Evolutionary conservation across 2,329 filamentous ascomycete species (phyloP), one percentile per base, ranked within the genome.

Genomic region (Blastomyces silverae): DNA sequence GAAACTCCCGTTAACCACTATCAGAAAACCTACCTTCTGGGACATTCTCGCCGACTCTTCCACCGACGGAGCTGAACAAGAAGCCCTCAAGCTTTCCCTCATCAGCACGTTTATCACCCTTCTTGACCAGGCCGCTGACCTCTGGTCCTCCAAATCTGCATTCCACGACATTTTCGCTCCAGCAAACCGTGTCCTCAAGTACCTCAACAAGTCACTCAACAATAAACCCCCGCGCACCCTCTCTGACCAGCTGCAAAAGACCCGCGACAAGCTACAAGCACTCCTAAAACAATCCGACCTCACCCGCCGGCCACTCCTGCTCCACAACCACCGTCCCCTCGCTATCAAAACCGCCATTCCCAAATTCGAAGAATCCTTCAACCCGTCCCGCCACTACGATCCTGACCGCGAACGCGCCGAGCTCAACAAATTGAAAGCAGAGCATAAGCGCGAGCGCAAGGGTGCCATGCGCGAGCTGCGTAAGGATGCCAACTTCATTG

Each of bases 371-470:
- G 93, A 97, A 75, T 84, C 85, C 65, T 99, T 92, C 84, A 94
- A 96, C 76, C 94, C 94, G 2, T 87, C 90, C 80, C 93, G 92
- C 80, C 94, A 97, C 83, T 97, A 99, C 84, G 95, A 99, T 74
- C 92, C 92, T 0, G 90, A 99, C 78, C 88, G 88, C 70, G 92
- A 96, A 78, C 90, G 94, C 44, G 88, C 90, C 28, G 92, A 97
- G 73, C 79, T 89, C 67, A 87, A 87, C 73, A 94, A 92, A 77
- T 84, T 99, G 73, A 88, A 87, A 79, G 88, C 88, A 67, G 93
- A 97, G 81, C 90, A 92, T 84, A 96, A 96, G 86, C 87, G 89
- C 74, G 94, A 99, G 83, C 85, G 87, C 77, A 99, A 99, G 85
- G 93, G 92, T 1, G 93, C 92, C 7, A 85, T 99, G 82, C 86